Evolutionary conservation across 257 asterid species (phyloP), one percentile per base, ranked within the genome.

Genomic region (Petunia axillaris): DNA sequence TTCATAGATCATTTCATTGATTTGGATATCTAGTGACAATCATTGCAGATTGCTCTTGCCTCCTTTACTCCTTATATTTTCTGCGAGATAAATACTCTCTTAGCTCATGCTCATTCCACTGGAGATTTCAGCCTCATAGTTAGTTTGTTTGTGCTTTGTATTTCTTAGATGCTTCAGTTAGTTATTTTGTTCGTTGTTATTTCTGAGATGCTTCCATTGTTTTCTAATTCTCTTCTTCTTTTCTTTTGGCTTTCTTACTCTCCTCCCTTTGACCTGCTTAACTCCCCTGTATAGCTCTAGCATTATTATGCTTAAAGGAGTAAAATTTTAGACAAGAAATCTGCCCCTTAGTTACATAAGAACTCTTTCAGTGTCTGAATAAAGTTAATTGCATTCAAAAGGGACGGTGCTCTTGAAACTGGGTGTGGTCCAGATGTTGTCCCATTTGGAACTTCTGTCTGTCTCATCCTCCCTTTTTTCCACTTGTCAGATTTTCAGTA

Each of bases 191-290:
- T 39, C 10, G 38, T 11, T 66, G 39, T 46, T 40, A 14, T 40
- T 66, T 40, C 75, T 40, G 39, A 4, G 53, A 41, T 66, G 75
- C 53, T 65, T 66, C 53, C 53, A 15, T 66, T 66, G 3, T 66
- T 6, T 67, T 55, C 25, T 25, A 25, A 25, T 25, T 25, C 25
- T 25, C 25, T 25, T 25, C 25, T 25, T 25, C 25, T 25, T 25
- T 25, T 25, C 25, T 25, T 25, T 25, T 25, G 25, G 25, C 25
- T 25, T 25, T 25, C 25, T 25, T 25, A 25, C 25, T 25, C 25
- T 25, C 25, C 25, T 25, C 25, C 25, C 25, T 25, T 25, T 25
- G 25, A 25, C 25, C 25, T 25, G 25, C 25, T 25, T 25, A 25
- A 25, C 25, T 25, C 25, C 25, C 25, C 25, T 25, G 25, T 25